phyloP scores from a whole-genome alignment of 768 basidiomycete genomes.

The Rhodotorula sphaerocarpa region DNA sequence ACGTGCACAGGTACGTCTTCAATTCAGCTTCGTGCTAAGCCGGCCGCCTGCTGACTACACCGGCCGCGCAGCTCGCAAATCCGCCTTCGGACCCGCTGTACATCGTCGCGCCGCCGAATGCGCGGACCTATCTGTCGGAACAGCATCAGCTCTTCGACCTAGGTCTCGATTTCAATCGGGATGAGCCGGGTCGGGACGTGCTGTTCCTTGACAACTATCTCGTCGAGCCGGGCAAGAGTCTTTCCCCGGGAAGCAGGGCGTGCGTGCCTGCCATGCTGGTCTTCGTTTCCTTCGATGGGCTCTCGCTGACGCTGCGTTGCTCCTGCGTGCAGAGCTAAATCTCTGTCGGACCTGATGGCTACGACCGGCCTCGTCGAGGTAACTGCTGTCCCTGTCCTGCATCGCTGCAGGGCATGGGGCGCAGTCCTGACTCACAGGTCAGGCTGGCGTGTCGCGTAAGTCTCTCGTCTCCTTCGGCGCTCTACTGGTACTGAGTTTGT shows the following conservation, averaged over 20 bases:
- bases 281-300: no score
- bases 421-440: constrained; percentile 58
- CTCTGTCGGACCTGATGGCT: constrained; percentile 9
- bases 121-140: constrained; percentile 65
- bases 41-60: background rate
- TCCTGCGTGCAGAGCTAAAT: background rate
- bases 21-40: background rate
- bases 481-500: background rate
- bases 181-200: constrained; percentile 2
- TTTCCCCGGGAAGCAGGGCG: constrained; percentile 17
- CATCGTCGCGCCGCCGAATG: constrained; percentile 55
- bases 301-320: background rate
- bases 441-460: constrained; percentile 71
- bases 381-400: constrained; percentile 62
- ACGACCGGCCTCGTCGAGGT: constrained; percentile 55
- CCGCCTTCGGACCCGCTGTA: constrained; percentile 59
- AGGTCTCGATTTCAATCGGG: constrained; percentile 48
- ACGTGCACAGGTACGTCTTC: constrained; percentile 54
- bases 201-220: constrained; percentile 24
- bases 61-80: constrained; percentile 63
- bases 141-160: constrained; percentile 62
- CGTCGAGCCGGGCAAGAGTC: constrained; percentile 22
- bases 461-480: constrained; percentile 14
- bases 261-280: background rate
- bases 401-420: constrained; percentile 67